phyloP scores from a whole-genome alignment of 192 early-diverging fungal species.

The Coemansia sp. region DNA sequence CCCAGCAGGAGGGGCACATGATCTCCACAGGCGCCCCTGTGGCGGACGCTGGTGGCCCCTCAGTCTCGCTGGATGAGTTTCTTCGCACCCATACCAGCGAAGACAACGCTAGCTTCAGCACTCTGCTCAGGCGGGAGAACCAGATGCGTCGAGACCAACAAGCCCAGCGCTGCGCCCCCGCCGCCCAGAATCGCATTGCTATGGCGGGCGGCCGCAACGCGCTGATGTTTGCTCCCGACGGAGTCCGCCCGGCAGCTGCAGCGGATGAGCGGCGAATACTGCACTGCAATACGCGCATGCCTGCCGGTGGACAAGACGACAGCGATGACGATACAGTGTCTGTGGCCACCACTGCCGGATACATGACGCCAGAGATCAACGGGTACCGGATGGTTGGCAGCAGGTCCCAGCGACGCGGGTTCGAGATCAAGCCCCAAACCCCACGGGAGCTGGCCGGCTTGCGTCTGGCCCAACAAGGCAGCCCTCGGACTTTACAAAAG shows the following conservation, averaged over 20 bases:
- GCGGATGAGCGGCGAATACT: constrained; percentile 13
- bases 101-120: constrained; percentile 31
- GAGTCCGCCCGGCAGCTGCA: not conserved
- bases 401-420: not conserved
- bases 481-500: not conserved
- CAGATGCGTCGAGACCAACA: not conserved
- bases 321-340: too few species aligned
- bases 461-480: not conserved
- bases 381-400: constrained; percentile 30
- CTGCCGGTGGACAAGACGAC: too few species aligned
- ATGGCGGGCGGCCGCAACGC: constrained; percentile 6
- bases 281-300: constrained; percentile 23
- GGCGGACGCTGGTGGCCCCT: not conserved
- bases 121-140: constrained; percentile 9
- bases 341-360: constrained; percentile 1
- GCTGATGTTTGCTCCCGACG: constrained; percentile 17
- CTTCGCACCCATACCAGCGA: constrained; percentile 25
- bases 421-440: constrained; percentile 9
- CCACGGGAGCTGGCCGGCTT: constrained; percentile 15
- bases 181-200: not conserved
- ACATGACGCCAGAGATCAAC: constrained; percentile 23
- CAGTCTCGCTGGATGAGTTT: constrained; percentile 14
- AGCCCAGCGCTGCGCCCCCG: too few species aligned
- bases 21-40: not conserved
- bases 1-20: too few species aligned